These are phyloP conservation scores for Botryobasidium botryosum DNA, from an alignment of 768 basidiomycete genomes.

Conservation along the genomic window DNA sequence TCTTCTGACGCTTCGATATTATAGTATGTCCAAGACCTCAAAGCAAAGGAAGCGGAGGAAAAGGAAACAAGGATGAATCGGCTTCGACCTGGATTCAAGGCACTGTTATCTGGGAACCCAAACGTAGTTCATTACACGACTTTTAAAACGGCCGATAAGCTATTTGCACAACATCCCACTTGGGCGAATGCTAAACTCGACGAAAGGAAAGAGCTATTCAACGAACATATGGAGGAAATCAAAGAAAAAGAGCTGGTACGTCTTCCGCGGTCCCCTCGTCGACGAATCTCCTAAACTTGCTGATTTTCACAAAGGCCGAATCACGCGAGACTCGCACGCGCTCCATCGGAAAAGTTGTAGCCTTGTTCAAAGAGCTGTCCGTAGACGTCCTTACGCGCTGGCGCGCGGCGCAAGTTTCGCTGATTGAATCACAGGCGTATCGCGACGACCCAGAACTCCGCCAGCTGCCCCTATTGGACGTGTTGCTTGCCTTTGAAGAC, in stretches of 20 bases:
- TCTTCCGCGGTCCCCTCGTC: too few species aligned
- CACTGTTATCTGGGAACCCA: slow-evolving; percentile 68
- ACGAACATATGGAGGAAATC: slow-evolving; percentile 77
- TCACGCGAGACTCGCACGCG: slow-evolving; percentile 57
- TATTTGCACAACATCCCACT: slow-evolving; percentile 73
- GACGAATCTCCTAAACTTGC: not conserved
- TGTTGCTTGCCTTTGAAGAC: slow-evolving; percentile 86
- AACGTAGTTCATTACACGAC: slow-evolving; percentile 86
- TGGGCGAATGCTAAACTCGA: slow-evolving; percentile 82
- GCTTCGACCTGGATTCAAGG: slow-evolving; percentile 69
- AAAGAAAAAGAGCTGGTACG: slow-evolving; percentile 79
- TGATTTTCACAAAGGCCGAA: slow-evolving; percentile 41
- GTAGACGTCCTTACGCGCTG: slow-evolving; percentile 92
- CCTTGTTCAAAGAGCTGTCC: slow-evolving; percentile 69
- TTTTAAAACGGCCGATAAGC: slow-evolving; percentile 71
- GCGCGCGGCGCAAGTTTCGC: slow-evolving; percentile 63
- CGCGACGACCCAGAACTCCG: slow-evolving; percentile 57
- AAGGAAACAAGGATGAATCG: slow-evolving; percentile 68
- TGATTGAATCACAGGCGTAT: slow-evolving; percentile 68
- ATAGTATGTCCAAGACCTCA: slow-evolving; percentile 63
- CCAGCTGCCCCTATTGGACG: slow-evolving; percentile 76
- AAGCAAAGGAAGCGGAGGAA: slow-evolving; percentile 73
- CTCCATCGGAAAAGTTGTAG: slow-evolving; percentile 67
- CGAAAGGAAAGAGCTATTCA: slow-evolving; percentile 76
- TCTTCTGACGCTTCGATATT: not conserved